Conservation (phyloP, 345 rosid genomes). For the Aquilaria malaccensis region DNA sequence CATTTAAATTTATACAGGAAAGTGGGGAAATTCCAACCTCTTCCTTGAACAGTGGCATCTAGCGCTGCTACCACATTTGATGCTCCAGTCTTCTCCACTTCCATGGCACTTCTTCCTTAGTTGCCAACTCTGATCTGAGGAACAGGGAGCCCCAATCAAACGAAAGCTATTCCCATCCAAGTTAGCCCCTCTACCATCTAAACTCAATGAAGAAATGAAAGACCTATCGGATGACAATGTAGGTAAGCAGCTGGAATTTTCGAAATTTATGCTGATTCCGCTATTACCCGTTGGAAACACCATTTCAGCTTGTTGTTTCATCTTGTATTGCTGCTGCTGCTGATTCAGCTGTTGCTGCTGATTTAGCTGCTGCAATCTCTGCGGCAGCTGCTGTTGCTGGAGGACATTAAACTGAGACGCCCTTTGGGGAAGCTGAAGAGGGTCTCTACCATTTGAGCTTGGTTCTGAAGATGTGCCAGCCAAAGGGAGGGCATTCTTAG, state of each 20-base stretch:
- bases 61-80: constrained; percentile 49
- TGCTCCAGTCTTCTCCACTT: constrained; percentile 56
- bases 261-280: constrained; percentile 53
- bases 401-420: constrained; percentile 39
- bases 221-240: constrained; percentile 62
- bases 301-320: constrained; percentile 63
- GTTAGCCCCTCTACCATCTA: constrained; percentile 58
- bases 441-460: constrained; percentile 46
- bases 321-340: constrained; percentile 41
- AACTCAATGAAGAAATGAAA: constrained; percentile 58
- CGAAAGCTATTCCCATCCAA: constrained; percentile 42
- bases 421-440: constrained; percentile 38
- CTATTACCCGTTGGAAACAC: constrained; percentile 51
- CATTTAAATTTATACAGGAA: background rate
- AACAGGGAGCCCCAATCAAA: constrained; percentile 42
- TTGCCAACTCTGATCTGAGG: constrained; percentile 54
- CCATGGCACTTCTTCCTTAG: constrained; percentile 52
- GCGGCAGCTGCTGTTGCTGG: constrained; percentile 42
- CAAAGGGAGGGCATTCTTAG: constrained; percentile 40
- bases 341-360: constrained; percentile 39
- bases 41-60: constrained; percentile 73
- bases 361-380: constrained; percentile 33
- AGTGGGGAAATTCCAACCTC: constrained; percentile 29
- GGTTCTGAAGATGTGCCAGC: constrained; percentile 38
- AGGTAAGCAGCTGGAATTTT: constrained; percentile 60